A percentile compares a stretch with the other conserved stretches of the same genome.
phyloP scores from a whole-genome alignment of 768 basidiomycete species.

The Kockovaella imperatae region DNA sequence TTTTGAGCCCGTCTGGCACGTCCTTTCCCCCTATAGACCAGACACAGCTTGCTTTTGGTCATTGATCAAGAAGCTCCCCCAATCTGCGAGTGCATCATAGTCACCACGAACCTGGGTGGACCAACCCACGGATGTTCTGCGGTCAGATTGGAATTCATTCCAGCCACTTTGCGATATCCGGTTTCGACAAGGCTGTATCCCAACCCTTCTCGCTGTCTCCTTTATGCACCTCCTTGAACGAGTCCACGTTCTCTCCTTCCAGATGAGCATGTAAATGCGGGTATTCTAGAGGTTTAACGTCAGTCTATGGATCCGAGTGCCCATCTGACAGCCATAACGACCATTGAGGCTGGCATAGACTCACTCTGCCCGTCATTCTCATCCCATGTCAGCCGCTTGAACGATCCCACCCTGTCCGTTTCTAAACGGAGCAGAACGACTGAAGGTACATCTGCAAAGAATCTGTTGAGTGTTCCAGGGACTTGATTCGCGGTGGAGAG shows the following conservation, averaged over 20 bases:
- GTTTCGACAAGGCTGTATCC: constrained; percentile 25
- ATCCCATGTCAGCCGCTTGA: constrained; percentile 43
- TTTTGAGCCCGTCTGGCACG: too few species aligned
- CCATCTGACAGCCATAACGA: neutral
- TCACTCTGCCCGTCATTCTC: constrained; percentile 14
- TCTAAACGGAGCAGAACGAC: constrained; percentile 41
- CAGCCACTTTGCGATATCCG: constrained; percentile 33
- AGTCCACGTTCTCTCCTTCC: constrained; percentile 44
- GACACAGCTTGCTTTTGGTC: too few species aligned
- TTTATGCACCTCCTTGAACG: constrained; percentile 32
- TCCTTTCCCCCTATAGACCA: too few species aligned
- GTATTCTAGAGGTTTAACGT: constrained; percentile 18
- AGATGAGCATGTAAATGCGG: constrained; percentile 42
- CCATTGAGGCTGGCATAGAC: neutral
- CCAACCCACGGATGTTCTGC: too few species aligned
- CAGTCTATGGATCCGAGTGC: neutral
- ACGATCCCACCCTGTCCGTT: constrained; percentile 26
- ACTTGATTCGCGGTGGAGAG: constrained; percentile 48
- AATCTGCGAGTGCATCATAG: too few species aligned
- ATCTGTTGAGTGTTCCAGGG: constrained; percentile 44
- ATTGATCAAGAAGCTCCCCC: too few species aligned
- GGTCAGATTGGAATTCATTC: constrained; percentile 5
- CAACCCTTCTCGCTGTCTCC: constrained; percentile 18
- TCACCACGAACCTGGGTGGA: too few species aligned
- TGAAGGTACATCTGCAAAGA: constrained; percentile 44